Conservation (phyloP, 495 filamentous ascomycete species). For the Podospora appendiculata region DNA sequence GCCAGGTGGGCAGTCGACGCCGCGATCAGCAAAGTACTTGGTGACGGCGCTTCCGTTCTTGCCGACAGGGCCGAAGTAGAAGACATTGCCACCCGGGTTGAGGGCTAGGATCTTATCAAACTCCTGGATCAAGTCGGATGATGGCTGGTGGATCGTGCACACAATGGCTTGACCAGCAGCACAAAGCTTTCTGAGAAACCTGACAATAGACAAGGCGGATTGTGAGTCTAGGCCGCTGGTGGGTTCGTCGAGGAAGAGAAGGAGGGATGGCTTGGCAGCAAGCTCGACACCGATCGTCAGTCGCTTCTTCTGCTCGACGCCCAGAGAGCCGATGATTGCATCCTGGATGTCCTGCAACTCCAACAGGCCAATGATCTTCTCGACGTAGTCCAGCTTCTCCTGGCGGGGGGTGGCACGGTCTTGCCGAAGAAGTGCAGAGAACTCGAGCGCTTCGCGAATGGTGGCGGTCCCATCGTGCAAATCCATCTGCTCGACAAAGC, state of each 20-base stretch:
- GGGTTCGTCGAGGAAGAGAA: constrained; percentile 74
- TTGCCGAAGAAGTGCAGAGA: constrained; percentile 75
- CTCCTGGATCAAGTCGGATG: constrained; percentile 63
- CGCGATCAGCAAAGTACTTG: constrained; percentile 48
- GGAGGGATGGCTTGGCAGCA: constrained; percentile 71
- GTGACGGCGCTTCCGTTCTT: constrained; percentile 38
- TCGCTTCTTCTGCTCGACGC: constrained; percentile 53
- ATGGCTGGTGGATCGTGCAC: constrained; percentile 77
- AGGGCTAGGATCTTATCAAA: constrained; percentile 69
- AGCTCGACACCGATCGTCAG: constrained; percentile 90
- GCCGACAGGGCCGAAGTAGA: constrained; percentile 61
- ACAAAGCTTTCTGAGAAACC: constrained; percentile 78
- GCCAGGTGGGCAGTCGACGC: constrained; percentile 60
- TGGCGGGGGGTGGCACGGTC: constrained; percentile 51
- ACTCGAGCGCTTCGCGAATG: constrained; percentile 75
- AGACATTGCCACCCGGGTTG: constrained; percentile 58
- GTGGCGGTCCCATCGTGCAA: constrained; percentile 75
- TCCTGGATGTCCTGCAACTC: constrained; percentile 77
- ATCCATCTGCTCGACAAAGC: constrained; percentile 85
- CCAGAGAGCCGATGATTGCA: constrained; percentile 72
- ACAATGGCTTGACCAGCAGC: constrained; percentile 65
- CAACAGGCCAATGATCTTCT: constrained; percentile 80
- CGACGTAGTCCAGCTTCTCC: constrained; percentile 78
- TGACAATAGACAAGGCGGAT: constrained; percentile 72
- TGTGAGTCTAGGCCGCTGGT: constrained; percentile 83